Percentiles rank a stretch among this genome's conserved stretches.
These are phyloP conservation scores for Lipomyces yamanashiensis DNA, from an alignment of 805 yeast species.

Conservation along the genomic window DNA sequence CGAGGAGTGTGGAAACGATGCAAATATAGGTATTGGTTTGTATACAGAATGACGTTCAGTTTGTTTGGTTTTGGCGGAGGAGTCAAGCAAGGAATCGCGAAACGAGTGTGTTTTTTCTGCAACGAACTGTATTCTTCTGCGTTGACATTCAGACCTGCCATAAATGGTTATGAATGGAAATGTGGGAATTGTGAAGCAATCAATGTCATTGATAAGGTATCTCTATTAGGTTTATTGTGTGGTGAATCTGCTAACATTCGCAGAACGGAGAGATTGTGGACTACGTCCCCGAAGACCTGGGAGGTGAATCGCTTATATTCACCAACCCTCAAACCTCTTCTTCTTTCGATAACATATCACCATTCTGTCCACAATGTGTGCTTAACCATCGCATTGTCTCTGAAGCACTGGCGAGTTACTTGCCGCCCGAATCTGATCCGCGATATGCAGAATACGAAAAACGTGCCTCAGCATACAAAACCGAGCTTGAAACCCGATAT, in stretches of 20 bases:
- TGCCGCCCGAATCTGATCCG: slow-evolving; percentile 27
- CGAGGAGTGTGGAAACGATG: too few species aligned
- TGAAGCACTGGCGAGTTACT: slow-evolving; percentile 26
- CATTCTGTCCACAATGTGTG: slow-evolving; percentile 28
- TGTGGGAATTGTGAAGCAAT: slow-evolving; percentile 30
- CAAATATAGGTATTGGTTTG: neutral
- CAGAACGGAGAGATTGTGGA: slow-evolving; percentile 30
- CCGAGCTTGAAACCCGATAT: slow-evolving; percentile 28
- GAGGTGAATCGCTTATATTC: neutral
- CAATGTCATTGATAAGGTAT: slow-evolving; percentile 29
- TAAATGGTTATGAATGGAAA: slow-evolving; percentile 21
- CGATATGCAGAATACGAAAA: slow-evolving; percentile 6
- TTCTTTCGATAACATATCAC: slow-evolving; percentile 14
- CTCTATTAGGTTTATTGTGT: neutral
- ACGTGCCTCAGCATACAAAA: slow-evolving; percentile 16
- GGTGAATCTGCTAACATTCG: neutral
- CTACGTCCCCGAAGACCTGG: slow-evolving; percentile 16
- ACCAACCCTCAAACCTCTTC: neutral
- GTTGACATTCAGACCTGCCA: neutral
- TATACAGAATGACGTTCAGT: neutral
- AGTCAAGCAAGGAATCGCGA: slow-evolving; percentile 6
- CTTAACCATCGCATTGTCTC: slow-evolving; percentile 24
- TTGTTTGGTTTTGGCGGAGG: slow-evolving; percentile 2
- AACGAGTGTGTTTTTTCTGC: slow-evolving; percentile 27
- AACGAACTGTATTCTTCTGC: slow-evolving; percentile 4